phyloP scores from a whole-genome alignment of 164 flowering plant genomes.

The Akebia trifoliata region DNA sequence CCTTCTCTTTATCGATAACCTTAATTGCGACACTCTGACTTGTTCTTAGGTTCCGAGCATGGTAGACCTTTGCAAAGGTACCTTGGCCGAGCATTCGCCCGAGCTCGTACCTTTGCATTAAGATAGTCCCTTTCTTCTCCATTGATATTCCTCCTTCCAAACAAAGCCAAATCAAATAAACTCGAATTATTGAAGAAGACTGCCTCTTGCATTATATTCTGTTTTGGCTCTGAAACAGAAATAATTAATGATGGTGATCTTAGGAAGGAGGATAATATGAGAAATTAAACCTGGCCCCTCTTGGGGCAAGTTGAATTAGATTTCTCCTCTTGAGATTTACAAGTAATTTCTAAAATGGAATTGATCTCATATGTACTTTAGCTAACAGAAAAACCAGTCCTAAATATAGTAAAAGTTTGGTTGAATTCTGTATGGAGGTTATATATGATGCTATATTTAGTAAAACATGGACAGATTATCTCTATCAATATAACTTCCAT shows the following conservation, averaged over 20 bases:
- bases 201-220: not conserved
- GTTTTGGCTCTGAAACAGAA: not conserved
- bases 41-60: slow-evolving; percentile 19
- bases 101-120: slow-evolving; percentile 27
- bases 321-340: too few relatives aligned
- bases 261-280: not conserved
- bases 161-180: not conserved
- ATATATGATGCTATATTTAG: too few relatives aligned
- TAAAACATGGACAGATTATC: too few relatives aligned
- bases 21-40: slow-evolving; percentile 28
- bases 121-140: slow-evolving; percentile 21
- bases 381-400: too few relatives aligned
- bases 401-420: too few relatives aligned
- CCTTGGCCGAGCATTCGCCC: slow-evolving; percentile 36
- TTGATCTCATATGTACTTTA: too few relatives aligned
- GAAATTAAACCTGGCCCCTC: not conserved
- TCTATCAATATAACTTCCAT: too few relatives aligned
- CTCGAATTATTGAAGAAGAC: not conserved
- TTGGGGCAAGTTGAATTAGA: not conserved
- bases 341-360: too few relatives aligned
- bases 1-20: slow-evolving; percentile 29
- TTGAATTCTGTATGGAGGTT: too few relatives aligned
- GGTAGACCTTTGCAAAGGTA: slow-evolving; percentile 31
- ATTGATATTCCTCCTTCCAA: slow-evolving; percentile 6
- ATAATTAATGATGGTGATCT: not conserved